These are phyloP conservation scores for Nakazawaea wickerhamii DNA, from an alignment of 805 yeast species.

Conservation along the genomic window DNA sequence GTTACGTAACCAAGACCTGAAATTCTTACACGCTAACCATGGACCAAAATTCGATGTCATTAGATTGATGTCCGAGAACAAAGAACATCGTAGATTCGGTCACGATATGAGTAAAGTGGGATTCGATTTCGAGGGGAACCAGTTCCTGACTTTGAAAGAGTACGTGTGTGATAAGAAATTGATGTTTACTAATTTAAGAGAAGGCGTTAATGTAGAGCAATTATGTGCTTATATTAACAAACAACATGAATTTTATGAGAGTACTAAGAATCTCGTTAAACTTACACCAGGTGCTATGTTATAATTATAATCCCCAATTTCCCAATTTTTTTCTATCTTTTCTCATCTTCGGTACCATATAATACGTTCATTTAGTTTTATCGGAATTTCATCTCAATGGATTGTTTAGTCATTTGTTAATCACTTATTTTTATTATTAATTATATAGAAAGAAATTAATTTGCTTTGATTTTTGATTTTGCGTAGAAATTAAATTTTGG, in stretches of 20 bases:
- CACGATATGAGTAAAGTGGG: slow-evolving; percentile 14
- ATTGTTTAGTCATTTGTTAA: no score
- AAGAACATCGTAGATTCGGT: slow-evolving; percentile 11
- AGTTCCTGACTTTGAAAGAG: slow-evolving; percentile 24
- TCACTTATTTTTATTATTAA: no score
- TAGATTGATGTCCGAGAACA: slow-evolving; percentile 10
- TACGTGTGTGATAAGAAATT: slow-evolving; percentile 18
- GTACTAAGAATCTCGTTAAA: slow-evolving; percentile 5
- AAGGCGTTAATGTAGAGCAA: slow-evolving; percentile 28
- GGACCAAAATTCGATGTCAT: slow-evolving; percentile 12
- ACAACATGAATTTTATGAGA: slow-evolving; percentile 33
- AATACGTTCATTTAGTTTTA: not conserved
- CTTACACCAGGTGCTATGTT: not conserved
- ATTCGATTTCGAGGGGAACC: slow-evolving; percentile 24
- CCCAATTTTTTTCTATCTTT: not conserved
- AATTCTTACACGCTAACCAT: slow-evolving; percentile 13
- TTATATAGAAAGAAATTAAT: no score
- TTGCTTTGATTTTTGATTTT: not conserved
- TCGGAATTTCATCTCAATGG: no score
- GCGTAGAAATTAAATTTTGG: no score
- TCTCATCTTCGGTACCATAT: not conserved
- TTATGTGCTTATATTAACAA: slow-evolving; percentile 46
- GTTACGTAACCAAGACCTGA: slow-evolving; percentile 9
- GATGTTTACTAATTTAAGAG: slow-evolving; percentile 10
- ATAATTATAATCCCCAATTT: not conserved